Evolutionary conservation across 2,329 filamentous ascomycete species (phyloP).

Genomic region (Botrytis galanthina): DNA sequence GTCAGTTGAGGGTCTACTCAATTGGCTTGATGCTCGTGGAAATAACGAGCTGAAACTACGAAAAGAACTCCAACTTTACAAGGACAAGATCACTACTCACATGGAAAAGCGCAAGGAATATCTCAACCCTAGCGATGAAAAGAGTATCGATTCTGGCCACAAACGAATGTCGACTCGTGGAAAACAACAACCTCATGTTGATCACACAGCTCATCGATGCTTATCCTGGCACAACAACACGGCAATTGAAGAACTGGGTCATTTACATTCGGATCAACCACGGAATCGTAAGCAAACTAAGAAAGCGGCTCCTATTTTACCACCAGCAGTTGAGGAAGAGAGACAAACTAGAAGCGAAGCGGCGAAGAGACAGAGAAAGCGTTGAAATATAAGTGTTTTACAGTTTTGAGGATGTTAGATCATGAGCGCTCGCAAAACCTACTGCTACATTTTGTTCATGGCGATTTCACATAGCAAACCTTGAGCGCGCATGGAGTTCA

Average conservation of each 20-base stretch:
- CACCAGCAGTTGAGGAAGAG: conserved; percentile 33
- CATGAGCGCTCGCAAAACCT: background rate
- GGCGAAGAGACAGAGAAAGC: conserved; percentile 31
- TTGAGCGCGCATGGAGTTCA: background rate
- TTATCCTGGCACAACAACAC: conserved; percentile 64
- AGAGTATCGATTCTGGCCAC: conserved; percentile 47
- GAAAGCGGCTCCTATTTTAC: conserved; percentile 27
- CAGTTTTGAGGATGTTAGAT: background rate
- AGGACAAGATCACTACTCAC: conserved; percentile 70
- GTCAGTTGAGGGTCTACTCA: conserved; percentile 73
- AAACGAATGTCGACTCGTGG: conserved; percentile 61
- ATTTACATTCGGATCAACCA: conserved; percentile 58
- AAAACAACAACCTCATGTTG: conserved; percentile 48
- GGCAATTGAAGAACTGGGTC: conserved; percentile 55
- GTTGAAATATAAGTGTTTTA: background rate
- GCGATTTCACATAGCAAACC: background rate
- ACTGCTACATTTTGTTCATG: background rate
- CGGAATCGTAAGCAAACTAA: conserved; percentile 43
- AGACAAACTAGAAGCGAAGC: conserved; percentile 43
- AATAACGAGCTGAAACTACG: conserved; percentile 81
- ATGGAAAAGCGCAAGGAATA: conserved; percentile 81
- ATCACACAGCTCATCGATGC: conserved; percentile 56
- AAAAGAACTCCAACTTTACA: conserved; percentile 79
- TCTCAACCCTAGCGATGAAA: conserved; percentile 52
- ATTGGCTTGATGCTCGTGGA: conserved; percentile 86